Percentiles rank a stretch among this genome's conserved stretches.
Evolutionary conservation across 202 grass and related monocot species (phyloP).

Genomic region (Bolboschoenoplectus hybrid): DNA sequence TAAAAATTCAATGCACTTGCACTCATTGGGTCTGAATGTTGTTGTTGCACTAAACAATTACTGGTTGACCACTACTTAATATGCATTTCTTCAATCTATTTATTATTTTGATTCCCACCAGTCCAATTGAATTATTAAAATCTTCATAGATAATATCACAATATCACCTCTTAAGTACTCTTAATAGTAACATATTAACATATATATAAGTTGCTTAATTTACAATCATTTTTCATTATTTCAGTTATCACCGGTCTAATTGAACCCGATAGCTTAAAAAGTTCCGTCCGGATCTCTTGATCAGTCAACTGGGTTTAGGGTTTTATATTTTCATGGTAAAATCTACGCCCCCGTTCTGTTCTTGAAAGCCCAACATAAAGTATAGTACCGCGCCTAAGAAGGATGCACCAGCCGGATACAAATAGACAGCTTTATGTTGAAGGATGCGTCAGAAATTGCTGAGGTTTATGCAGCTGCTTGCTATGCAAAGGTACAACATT

Average conservation of each 20-base stretch:
- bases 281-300: neutral
- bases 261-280: neutral
- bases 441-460: neutral
- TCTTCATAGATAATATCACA: neutral
- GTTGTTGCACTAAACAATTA: neutral
- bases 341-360: too few species aligned
- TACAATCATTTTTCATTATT: neutral
- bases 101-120: neutral
- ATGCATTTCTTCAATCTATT: neutral
- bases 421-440: neutral
- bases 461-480: neutral
- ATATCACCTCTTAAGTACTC: neutral
- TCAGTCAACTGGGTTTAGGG: neutral
- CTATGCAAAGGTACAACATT: neutral
- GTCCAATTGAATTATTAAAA: neutral
- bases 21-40: conserved; percentile 1
- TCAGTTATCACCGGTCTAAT: neutral
- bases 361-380: too few species aligned
- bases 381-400: too few species aligned
- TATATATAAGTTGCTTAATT: neutral
- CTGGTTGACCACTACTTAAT: neutral
- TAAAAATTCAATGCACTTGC: neutral
- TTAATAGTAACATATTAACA: too few species aligned
- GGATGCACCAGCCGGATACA: too few species aligned
- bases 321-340: neutral